Percentiles rank a stretch among this genome's conserved stretches.
Conservation (phyloP, 192 early-diverging fungal genomes). For the Entrophospora sp. region DNA sequence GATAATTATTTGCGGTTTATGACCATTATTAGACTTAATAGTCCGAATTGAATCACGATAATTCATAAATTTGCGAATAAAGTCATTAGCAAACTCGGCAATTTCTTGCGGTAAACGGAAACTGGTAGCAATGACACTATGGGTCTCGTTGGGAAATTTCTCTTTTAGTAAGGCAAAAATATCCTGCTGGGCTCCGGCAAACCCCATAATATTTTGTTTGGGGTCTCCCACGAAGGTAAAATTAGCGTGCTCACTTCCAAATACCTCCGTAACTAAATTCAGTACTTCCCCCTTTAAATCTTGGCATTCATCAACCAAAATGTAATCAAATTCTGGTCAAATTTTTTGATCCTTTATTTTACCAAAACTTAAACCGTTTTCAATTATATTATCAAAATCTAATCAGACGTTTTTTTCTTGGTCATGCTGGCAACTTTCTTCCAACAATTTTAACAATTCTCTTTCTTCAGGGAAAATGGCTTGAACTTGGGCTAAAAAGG, state of each 20-base stretch:
- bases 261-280: neutral
- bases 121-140: neutral
- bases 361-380: neutral
- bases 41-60: neutral
- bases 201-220: neutral
- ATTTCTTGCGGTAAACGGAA: neutral
- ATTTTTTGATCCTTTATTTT: neutral
- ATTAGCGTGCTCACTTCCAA: neutral
- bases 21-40: neutral
- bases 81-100: neutral
- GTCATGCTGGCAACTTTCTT: neutral
- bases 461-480: neutral
- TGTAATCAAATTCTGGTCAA: conserved; percentile 6
- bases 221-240: conserved; percentile 4
- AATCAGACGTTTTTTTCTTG: neutral
- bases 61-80: neutral
- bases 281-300: neutral
- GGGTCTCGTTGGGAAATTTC: neutral
- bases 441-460: neutral
- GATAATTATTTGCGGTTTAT: neutral
- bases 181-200: neutral
- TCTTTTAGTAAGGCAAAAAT: neutral
- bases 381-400: neutral
- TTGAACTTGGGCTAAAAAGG: neutral
- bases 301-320: conserved; percentile 13